phyloP scores from a whole-genome alignment of 768 basidiomycete species.

The Auriscalpium microsporum region DNA sequence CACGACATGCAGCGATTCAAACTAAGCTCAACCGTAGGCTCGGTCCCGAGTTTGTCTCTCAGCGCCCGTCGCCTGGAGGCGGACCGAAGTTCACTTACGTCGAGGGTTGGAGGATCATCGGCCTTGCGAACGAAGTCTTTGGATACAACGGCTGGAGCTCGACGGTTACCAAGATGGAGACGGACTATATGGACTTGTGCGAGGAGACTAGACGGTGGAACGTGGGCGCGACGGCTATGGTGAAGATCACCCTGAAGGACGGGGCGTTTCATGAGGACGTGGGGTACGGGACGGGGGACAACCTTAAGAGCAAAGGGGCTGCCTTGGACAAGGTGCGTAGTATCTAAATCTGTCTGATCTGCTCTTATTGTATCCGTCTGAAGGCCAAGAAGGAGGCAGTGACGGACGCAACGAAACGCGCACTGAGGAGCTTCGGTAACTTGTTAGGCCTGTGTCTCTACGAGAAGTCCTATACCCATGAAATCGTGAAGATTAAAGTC shows the following conservation, averaged over 20 bases:
- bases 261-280: slow-evolving; percentile 91
- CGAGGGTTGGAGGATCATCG: slow-evolving; percentile 98
- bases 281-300: slow-evolving; percentile 84
- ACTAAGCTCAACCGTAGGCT: slow-evolving; percentile 79
- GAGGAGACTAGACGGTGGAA: slow-evolving; percentile 58
- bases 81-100: slow-evolving; percentile 87
- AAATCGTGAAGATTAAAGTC: slow-evolving; percentile 82
- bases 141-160: slow-evolving; percentile 97
- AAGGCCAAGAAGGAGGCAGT: slow-evolving; percentile 99
- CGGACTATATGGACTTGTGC: slow-evolving; percentile 70
- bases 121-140: slow-evolving; percentile 96
- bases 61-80: slow-evolving; percentile 80
- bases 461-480: slow-evolving; percentile 81
- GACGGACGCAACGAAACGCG: slow-evolving; percentile 88
- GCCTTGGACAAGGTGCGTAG: slow-evolving; percentile 83
- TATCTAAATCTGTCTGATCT: not conserved
- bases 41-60: slow-evolving; percentile 90
- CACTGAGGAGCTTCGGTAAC: slow-evolving; percentile 89
- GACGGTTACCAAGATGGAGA: slow-evolving; percentile 61
- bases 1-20: slow-evolving; percentile 65
- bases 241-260: slow-evolving; percentile 81
- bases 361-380: not conserved
- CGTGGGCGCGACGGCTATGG: slow-evolving; percentile 75
- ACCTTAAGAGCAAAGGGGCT: slow-evolving; percentile 72
- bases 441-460: slow-evolving; percentile 96